phyloP scores from a whole-genome alignment of 371 early-diverging fungal genomes.

The Circinella minor region DNA sequence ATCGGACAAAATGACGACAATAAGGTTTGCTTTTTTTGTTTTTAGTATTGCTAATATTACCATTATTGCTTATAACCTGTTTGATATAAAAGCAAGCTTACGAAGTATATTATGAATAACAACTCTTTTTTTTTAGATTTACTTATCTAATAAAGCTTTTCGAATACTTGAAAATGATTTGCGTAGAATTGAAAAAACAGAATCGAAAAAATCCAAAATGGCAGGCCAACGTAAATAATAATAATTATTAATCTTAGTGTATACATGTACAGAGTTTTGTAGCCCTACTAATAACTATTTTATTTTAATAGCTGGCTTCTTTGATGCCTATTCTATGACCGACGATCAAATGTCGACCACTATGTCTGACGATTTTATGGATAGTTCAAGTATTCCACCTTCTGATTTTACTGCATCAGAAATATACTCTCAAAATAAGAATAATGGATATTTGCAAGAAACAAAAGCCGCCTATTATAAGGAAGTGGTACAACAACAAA shows the following conservation, averaged over 20 bases:
- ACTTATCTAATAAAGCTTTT: conserved; percentile 77
- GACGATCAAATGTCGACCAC: conserved; percentile 44
- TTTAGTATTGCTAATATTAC: too few species aligned
- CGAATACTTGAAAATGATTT: conserved; percentile 69
- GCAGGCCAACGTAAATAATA: conserved; percentile 22
- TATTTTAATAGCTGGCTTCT: conserved; percentile 18
- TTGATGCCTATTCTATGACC: conserved; percentile 39
- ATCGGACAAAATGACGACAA: conserved; percentile 40
- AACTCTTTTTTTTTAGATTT: conserved; percentile 42
- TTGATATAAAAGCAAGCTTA: neutral
- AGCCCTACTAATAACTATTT: too few species aligned
- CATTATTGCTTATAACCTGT: neutral
- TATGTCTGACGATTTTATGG: conserved; percentile 33
- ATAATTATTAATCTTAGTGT: neutral
- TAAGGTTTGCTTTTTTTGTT: conserved; percentile 5
- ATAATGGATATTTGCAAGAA: neutral
- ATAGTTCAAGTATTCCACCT: conserved; percentile 6
- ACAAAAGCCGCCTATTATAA: conserved; percentile 19
- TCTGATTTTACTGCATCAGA: conserved; percentile 3
- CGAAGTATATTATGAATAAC: too few species aligned
- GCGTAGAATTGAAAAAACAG: conserved; percentile 48
- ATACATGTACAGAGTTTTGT: too few species aligned
- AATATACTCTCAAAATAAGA: conserved; percentile 8
- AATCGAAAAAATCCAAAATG: conserved; percentile 50
- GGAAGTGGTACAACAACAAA: conserved; percentile 16